These are phyloP conservation scores for Beverwykella pulmonaria DNA, from an alignment of 495 filamentous ascomycete genomes.

Conservation along the genomic window DNA sequence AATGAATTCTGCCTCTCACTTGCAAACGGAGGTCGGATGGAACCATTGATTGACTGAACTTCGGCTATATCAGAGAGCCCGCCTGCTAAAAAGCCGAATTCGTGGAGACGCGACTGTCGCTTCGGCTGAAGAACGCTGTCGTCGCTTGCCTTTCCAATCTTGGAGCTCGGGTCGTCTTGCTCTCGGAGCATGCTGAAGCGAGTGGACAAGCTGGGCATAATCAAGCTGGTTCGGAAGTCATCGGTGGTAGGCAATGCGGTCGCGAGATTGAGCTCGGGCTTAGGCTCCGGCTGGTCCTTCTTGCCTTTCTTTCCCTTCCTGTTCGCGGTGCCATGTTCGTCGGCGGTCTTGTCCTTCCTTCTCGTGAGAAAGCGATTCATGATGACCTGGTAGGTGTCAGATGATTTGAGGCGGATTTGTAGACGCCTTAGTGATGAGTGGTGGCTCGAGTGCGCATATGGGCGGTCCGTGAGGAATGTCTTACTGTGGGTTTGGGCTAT, in stretches of 20 bases:
- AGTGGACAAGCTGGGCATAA: constrained; percentile 94
- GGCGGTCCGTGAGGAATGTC: constrained; percentile 16
- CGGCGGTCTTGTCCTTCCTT: constrained; percentile 39
- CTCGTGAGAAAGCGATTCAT: constrained; percentile 50
- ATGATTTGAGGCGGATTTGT: not conserved
- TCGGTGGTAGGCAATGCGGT: constrained; percentile 77
- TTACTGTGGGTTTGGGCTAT: constrained; percentile 9
- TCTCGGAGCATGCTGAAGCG: constrained; percentile 95
- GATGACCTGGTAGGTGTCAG: constrained; percentile 44
- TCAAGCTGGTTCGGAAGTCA: constrained; percentile 92
- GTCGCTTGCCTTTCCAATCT: constrained; percentile 89
- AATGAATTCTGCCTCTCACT: constrained; percentile 55
- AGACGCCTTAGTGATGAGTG: constrained; percentile 21
- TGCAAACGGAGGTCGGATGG: constrained; percentile 62
- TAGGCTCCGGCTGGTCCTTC: constrained; percentile 57
- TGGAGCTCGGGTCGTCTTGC: constrained; percentile 85
- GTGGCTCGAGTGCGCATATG: constrained; percentile 10
- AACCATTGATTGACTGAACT: constrained; percentile 73
- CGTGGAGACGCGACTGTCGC: constrained; percentile 66
- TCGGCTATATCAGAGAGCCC: constrained; percentile 86
- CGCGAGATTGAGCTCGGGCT: constrained; percentile 70
- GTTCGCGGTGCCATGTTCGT: constrained; percentile 21
- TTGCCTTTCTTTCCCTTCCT: constrained; percentile 57
- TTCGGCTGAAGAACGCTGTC: constrained; percentile 88
- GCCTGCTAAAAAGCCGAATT: constrained; percentile 55